Base-by-base conservation (phyloP, 306 rosid species). In the Cicer pinnatifidum region DNA sequence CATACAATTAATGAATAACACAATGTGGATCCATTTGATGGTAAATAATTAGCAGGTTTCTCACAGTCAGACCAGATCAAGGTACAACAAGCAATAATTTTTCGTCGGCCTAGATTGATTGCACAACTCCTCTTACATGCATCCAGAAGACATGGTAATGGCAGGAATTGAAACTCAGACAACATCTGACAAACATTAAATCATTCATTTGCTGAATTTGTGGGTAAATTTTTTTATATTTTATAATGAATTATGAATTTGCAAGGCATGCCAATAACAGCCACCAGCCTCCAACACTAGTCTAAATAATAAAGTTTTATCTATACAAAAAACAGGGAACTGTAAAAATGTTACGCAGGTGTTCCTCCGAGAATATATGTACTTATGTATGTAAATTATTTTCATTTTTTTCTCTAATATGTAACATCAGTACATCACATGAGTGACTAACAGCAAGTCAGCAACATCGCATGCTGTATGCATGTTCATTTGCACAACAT, bases 161-260 rank as follows among this genome's bases (percentile, higher is more conserved):
- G 39, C 74, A 53, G 50, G 19, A 43, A 67, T 58, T 67, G 68
- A 75, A 57, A 11, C 11, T 16, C 23, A 11, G 19, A 76, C 39
- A 13, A 11, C 37, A 19, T 54, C 67, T 7, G 37, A 3, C 67
- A 62, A 48, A 48, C 62, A 61, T 70, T 13, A 61, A 60, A 13
- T 6, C 6, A 57, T 11, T 20, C 75, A 37, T 11, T 39, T 20
- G 57, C 57, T 45, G 45, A 73, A 58, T 58, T 67, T 73, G 33
- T 20, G 2, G 15, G 9, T 35, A 19, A 39, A 38, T 46, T 41
- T 48, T 13, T 48, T 67, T 43, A 11, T 4, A 57, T 12, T 40
- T 78, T 43, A 53, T 7, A 37, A 57, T 20, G 40, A 56, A 73
- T 73, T 67, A 57, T 20, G 40, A 56, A 73, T 73, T 67, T 67